phyloP scores from a whole-genome alignment of 768 basidiomycete genomes.

The Auricularia cornea region DNA sequence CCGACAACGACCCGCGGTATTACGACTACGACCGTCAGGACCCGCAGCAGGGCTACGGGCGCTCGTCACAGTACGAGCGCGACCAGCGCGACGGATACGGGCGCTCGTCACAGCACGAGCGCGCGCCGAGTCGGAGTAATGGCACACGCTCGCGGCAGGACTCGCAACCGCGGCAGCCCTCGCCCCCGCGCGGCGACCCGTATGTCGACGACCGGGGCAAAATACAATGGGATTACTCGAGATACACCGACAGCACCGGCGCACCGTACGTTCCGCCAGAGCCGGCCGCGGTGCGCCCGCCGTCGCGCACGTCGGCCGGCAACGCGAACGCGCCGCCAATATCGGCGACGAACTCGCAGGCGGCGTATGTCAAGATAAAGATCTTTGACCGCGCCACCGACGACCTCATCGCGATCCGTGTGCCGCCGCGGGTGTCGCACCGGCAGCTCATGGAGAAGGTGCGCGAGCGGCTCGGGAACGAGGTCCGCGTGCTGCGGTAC shows the following conservation, averaged over 20 bases:
- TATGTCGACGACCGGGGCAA: neutral
- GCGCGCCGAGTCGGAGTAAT: neutral
- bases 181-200: neutral
- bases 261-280: neutral
- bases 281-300: neutral
- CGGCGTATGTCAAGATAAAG: slow-evolving; percentile 96
- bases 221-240: neutral
- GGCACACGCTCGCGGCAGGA: neutral
- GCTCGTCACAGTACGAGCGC: neutral
- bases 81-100: neutral
- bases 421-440: slow-evolving; percentile 85
- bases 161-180: neutral
- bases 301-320: slow-evolving; percentile 1
- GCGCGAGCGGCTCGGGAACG: slow-evolving; percentile 71
- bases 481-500: slow-evolving; percentile 62
- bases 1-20: slow-evolving; percentile 38
- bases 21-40: slow-evolving; percentile 17
- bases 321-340: slow-evolving; percentile 57
- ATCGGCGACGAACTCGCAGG: slow-evolving; percentile 68
- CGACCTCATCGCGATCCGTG: slow-evolving; percentile 93
- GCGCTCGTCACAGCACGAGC: neutral
- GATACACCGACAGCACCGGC: neutral
- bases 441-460: slow-evolving; percentile 88
- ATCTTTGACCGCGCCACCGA: slow-evolving; percentile 91
- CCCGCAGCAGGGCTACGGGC: neutral